Base-by-base conservation (phyloP, 2,329 filamentous ascomycete species). In the Arthrobotrys entomopaga region DNA sequence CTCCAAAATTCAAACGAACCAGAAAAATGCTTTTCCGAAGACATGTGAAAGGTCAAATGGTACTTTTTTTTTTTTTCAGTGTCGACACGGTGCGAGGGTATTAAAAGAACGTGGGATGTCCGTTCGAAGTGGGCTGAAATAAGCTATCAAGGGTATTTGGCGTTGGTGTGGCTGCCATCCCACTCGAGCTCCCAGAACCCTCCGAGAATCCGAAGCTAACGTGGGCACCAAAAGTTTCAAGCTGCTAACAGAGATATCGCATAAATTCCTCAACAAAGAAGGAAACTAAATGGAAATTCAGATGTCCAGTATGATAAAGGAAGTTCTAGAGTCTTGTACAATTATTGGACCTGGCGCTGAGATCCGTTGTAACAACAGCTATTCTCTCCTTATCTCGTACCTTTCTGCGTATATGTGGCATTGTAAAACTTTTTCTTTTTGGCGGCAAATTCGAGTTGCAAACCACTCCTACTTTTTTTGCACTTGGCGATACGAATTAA, bases 211-310 rank as follows among this genome's bases (percentile, higher is more conserved):
- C 29, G 29, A 38, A 46, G 52, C 24, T 24, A 53, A 50, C 13
- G 60, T 64, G 59, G 54, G 56, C 65, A 57, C 54, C 40, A 8
- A 63, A n/a, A 19, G 66, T 64, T 63, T 65, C 60, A 59, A 59
- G 43, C 26, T 64, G 59, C 59, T 26, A n/a, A 53, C 16, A 34
- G 34, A 65, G 67, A 72, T 72, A 72, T 72, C 67, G 60, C 66
- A 71, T 71, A 71, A 65, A 53, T 59, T 71, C 42, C 66, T 71
- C 29, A 40, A 71, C 65, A 6, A 29, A 71, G 66, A 64, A 71
- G 66, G 66, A 64, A 42, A 38, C 22, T 53, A 50, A 26, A 15
- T n/a, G 22, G 22, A 57, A 43, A 46, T 42, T 22, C 34, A 58
- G 16, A 16, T 13, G 16, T 8, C 15, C 48, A 50, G 57, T 38